Percentiles rank a stretch among this genome's conserved stretches.
These are phyloP conservation scores for Lipomyces mesembrius DNA, from an alignment of 805 yeast species.

Conservation along the genomic window DNA sequence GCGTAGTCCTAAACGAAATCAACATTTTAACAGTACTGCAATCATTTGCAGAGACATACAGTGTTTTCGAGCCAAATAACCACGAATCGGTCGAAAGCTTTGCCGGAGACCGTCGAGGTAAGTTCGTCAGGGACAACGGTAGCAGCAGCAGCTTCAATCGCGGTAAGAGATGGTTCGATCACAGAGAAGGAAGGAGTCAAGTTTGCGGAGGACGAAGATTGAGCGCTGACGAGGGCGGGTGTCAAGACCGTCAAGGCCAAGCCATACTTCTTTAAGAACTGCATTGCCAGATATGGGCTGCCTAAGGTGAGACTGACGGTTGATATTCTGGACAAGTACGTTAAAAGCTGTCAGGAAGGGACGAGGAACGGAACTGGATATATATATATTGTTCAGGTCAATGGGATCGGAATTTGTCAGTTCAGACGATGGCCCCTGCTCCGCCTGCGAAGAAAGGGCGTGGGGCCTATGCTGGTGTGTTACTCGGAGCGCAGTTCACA, in stretches of 20 bases:
- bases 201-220: slow-evolving; percentile 38
- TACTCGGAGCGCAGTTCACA: too few relatives aligned
- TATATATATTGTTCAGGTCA: neutral
- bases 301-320: neutral
- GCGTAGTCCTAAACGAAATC: slow-evolving; percentile 48
- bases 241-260: slow-evolving; percentile 11
- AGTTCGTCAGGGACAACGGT: slow-evolving; percentile 45
- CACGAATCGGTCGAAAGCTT: slow-evolving; percentile 49
- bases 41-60: slow-evolving; percentile 21
- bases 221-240: slow-evolving; percentile 20
- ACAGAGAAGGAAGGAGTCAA: slow-evolving; percentile 44
- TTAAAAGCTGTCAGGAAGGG: neutral
- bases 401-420: neutral
- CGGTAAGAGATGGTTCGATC: slow-evolving; percentile 45
- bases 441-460: neutral
- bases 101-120: slow-evolving; percentile 50
- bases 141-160: slow-evolving; percentile 41
- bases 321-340: neutral
- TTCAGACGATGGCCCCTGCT: neutral
- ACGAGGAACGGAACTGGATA: neutral
- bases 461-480: neutral
- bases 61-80: slow-evolving; percentile 59
- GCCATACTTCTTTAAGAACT: slow-evolving; percentile 6
- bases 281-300: neutral
- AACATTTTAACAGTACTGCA: neutral